Base-by-base conservation (phyloP, 108 stramenopile species). In the Pseudonitzschia multiseries region DNA sequence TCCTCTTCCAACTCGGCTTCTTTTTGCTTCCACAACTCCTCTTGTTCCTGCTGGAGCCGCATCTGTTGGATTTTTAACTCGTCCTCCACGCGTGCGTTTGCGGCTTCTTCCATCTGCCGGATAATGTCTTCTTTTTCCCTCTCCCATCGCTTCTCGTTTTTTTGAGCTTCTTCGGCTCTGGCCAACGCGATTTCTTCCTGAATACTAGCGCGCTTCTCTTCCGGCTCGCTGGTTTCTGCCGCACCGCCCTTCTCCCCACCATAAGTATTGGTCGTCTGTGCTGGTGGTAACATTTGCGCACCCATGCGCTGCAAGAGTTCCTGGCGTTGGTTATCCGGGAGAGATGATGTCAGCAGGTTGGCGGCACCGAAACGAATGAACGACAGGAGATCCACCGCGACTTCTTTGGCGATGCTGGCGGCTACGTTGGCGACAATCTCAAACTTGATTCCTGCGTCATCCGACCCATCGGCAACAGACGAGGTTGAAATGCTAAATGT, bases 251-350 rank as follows among this genome's bases (percentile, higher is more conserved):
- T 36, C 36, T 36, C 36, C 6, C 36, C 36, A 36, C 6, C 36
- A 2, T 36, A 2, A 2, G 13, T 41, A 26, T 44, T 36, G 26
- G 32, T 27, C 69, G 24, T 65, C 36, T 27, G 27, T 51, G 13
- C 46, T 51, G n/a, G 64, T 20, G 48, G 56, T 36, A 26, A 40
- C 33, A 22, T 72, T 6, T 52, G 46, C 10, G 57, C 63, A 21
- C 69, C 61, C 61, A 62, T 62, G 8, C 61, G 32, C 36, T 21
- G 29, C 36, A 76, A 26, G 46, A 82, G 28, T 29, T 64, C 57
- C 17, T 78, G 24, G 36, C 77, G 73, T 64, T 83, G 77, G 8
- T 71, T 57, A 36, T 78, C 82, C 41, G 77, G 69, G 17, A 83
- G 77, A 17, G 73, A 59, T 0, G 77, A 59, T 2, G 82, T 71